phyloP scores from a whole-genome alignment of 75 land plant genomes.

The Chamaecyparis obtusa region DNA sequence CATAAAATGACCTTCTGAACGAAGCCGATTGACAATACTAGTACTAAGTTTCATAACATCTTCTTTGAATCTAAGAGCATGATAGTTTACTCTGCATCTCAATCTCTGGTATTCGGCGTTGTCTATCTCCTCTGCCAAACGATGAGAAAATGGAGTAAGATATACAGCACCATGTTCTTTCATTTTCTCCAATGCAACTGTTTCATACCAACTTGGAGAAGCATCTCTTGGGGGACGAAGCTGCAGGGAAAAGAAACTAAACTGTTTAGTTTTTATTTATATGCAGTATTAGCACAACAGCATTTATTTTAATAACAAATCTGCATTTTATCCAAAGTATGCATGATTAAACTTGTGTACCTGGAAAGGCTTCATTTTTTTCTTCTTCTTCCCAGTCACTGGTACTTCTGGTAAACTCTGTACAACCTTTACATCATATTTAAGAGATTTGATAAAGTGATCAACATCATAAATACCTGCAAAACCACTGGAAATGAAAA shows the following conservation, averaged over 20 bases:
- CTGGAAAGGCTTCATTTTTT: constrained; percentile 89
- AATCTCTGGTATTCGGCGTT: constrained; percentile 80
- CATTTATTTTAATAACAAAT: constrained; percentile 2
- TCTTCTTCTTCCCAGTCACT: constrained; percentile 55
- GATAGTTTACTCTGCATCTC: constrained; percentile 95
- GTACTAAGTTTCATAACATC: constrained; percentile 78
- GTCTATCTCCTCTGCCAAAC: constrained; percentile 90
- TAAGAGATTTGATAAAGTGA: constrained; percentile 78
- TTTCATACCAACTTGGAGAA: constrained; percentile 75
- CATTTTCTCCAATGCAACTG: constrained; percentile 86
- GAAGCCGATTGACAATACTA: constrained; percentile 68
- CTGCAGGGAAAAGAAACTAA: constrained; percentile 23
- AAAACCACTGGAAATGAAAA: constrained; percentile 72
- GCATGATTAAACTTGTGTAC: constrained; percentile 23
- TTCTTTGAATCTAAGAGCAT: constrained; percentile 83
- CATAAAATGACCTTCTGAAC: constrained; percentile 85
- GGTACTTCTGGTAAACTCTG: constrained; percentile 56
- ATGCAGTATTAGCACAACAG: not conserved
- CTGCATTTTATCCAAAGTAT: not conserved
- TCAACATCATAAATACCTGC: constrained; percentile 93
- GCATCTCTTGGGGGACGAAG: constrained; percentile 92
- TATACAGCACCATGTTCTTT: constrained; percentile 92
- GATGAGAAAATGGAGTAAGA: constrained; percentile 95
- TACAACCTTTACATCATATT: constrained; percentile 76
- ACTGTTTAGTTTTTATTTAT: not conserved